Evolutionary conservation across 495 filamentous ascomycete genomes (phyloP).

Genomic region (Chaetomium cochliodes): DNA sequence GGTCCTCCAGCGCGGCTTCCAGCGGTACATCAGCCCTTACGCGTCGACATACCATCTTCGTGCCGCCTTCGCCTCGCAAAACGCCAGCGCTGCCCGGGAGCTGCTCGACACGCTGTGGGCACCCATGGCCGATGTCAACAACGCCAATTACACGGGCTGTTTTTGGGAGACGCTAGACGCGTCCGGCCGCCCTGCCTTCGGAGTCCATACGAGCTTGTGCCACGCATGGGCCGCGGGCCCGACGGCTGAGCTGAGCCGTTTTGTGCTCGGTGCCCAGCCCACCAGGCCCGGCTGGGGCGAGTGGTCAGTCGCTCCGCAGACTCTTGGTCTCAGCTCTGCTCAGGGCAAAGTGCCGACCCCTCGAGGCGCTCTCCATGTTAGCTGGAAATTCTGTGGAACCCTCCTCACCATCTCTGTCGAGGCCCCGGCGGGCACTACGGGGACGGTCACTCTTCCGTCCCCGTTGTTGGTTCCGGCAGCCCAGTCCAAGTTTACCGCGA

Average conservation of each 20-base stretch:
- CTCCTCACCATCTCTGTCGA: slow-evolving; percentile 3
- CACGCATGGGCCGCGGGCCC: slow-evolving; percentile 3
- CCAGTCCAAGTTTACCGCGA: background rate
- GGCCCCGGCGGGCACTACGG: background rate
- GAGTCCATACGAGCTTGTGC: slow-evolving; percentile 2
- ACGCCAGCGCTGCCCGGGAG: background rate
- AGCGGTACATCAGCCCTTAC: slow-evolving; percentile 9
- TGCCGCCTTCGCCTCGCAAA: background rate
- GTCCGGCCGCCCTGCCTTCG: slow-evolving; percentile 1
- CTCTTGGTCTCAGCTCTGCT: background rate
- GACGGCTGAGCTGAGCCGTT: slow-evolving; percentile 6
- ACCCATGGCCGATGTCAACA: background rate
- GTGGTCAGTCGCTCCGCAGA: slow-evolving; percentile 3
- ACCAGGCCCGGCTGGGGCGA: slow-evolving; percentile 7
- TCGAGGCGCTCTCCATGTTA: background rate
- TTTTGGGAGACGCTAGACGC: slow-evolving; percentile 6
- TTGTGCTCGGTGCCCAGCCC: slow-evolving; percentile 6
- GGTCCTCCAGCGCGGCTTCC: background rate
- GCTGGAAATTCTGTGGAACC: slow-evolving; percentile 6
- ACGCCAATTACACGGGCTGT: slow-evolving; percentile 6
- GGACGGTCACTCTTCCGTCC: background rate
- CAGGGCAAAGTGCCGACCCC: background rate
- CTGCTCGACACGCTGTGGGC: slow-evolving; percentile 1
- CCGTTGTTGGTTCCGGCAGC: slow-evolving; percentile 2
- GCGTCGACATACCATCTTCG: slow-evolving; percentile 6